Base-by-base conservation (phyloP, 176 grass and related monocot genomes). In the Stipa capillata region DNA sequence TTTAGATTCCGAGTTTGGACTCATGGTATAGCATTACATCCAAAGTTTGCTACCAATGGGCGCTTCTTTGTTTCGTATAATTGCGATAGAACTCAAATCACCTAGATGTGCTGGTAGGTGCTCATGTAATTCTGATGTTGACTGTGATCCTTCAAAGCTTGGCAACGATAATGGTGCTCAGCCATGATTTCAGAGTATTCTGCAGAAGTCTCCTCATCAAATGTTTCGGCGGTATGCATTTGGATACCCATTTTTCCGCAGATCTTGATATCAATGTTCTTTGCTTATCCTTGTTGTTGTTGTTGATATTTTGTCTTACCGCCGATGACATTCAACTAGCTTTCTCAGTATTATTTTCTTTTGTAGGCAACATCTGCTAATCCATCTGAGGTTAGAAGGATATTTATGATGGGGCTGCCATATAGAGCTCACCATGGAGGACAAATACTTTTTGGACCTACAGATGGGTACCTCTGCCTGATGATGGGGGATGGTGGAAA, bases 61-160 rank as follows among this genome's bases (percentile, higher is more conserved):
- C 89, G 92, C 24, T 87, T 97, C 78, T 94, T 97, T 69, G 95
- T 97, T 60, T 94, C 89, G 15, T 97, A 97, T 33, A 94, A 92
- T 5, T 97, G 95, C 73, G 95, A 97, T 68, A 94, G 87, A 69
- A 77, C 75, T 28, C 28, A 71, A n/a, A 35, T 86, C 85, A 29
- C 64, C 79, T 77, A 90, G 59, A 68, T 90, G 10, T 65, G 43
- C 67, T 79, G 94, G 94, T 65, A 92, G 88, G 79, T 97, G 94
- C 79, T 90, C 91, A 42, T 94, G 94, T 74, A 97, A 97, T 79
- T 97, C 91, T 79, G 87, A 89, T 87, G 81, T 90, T 82, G 86
- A 27, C 54, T 97, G 94, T 79, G 91, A 97, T 72, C 94, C 94
- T 23, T 90, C 91, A 7, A 94, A 97, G 44, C 91, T 94, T 1